These are phyloP conservation scores for Russula olivacea DNA, from an alignment of 768 basidiomycete species.

Conservation along the genomic window DNA sequence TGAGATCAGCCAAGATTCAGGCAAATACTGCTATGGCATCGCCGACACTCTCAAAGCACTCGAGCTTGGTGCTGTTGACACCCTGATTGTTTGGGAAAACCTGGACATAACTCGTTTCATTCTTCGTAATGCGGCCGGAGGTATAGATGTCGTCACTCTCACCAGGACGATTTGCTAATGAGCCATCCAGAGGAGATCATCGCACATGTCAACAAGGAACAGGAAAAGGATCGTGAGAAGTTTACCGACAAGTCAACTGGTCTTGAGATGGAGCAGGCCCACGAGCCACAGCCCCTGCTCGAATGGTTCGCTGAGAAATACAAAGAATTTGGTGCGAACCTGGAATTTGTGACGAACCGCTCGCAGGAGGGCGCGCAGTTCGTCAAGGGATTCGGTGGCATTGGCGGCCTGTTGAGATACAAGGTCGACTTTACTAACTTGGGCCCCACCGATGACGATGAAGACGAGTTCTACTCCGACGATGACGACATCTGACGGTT, in stretches of 20 bases:
- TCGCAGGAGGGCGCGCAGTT: conserved; percentile 98
- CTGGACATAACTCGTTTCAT: conserved; percentile 84
- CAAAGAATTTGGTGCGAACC: conserved; percentile 92
- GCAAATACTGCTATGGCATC: conserved; percentile 95
- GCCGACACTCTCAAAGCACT: conserved; percentile 95
- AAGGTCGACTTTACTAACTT: conserved; percentile 94
- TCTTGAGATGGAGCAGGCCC: conserved; percentile 86
- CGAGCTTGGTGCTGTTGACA: conserved; percentile 95
- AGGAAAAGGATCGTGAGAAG: conserved; percentile 90
- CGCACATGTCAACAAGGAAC: conserved; percentile 71
- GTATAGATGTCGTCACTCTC: conserved; percentile 36
- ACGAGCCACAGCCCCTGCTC: conserved; percentile 79
- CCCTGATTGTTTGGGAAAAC: conserved; percentile 98
- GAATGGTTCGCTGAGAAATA: conserved; percentile 99
- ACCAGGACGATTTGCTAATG: neutral
- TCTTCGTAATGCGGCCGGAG: conserved; percentile 88
- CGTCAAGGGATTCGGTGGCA: conserved; percentile 97
- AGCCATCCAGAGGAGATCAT: conserved; percentile 66
- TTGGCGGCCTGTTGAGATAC: conserved; percentile 92
- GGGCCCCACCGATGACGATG: conserved; percentile 63
- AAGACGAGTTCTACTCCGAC: conserved; percentile 77
- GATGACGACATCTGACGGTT: conserved; percentile 79
- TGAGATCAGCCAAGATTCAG: conserved; percentile 96
- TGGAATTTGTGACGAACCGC: conserved; percentile 94
- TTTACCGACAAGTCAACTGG: conserved; percentile 94